A percentile compares a stretch with the other conserved stretches of the same genome.
phyloP scores from a whole-genome alignment of 2,329 filamentous ascomycete genomes.

The Thielaviopsis euricoi region DNA sequence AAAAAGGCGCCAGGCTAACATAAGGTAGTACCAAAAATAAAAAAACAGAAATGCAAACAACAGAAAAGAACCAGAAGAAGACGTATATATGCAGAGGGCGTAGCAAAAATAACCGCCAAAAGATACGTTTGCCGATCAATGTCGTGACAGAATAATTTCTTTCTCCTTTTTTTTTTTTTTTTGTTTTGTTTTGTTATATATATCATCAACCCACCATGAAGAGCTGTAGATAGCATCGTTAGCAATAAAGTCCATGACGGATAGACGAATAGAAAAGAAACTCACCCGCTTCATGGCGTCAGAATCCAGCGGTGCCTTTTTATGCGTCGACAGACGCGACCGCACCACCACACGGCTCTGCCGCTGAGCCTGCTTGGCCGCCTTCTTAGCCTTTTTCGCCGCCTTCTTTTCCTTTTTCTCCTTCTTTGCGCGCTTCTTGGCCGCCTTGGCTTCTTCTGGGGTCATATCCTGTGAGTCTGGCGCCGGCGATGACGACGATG shows the following conservation, averaged over 20 bases:
- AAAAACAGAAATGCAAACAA: neutral
- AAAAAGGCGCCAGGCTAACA: neutral
- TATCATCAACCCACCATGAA: no score
- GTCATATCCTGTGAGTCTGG: no score
- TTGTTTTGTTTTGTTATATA: neutral
- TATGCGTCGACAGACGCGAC: slow-evolving; percentile 7
- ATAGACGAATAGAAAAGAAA: neutral
- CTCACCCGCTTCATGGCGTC: slow-evolving; percentile 10
- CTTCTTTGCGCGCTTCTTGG: slow-evolving; percentile 8
- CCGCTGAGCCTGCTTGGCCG: neutral
- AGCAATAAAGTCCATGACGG: no score
- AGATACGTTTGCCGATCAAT: no score
- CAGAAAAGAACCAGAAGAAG: neutral
- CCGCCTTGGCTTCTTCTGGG: no score
- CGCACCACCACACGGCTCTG: slow-evolving; percentile 9
- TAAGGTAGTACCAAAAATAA: no score
- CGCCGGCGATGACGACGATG: no score
- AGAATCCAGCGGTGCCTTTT: slow-evolving; percentile 9
- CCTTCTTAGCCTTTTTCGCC: neutral
- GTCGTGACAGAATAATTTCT: neutral
- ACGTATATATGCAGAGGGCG: neutral
- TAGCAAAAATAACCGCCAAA: no score
- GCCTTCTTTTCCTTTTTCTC: slow-evolving; percentile 4
- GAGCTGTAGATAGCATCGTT: no score
- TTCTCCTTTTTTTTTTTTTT: neutral